phyloP scores from a whole-genome alignment of 202 grass and related monocot genomes.

The Brachypodium distachyon region DNA sequence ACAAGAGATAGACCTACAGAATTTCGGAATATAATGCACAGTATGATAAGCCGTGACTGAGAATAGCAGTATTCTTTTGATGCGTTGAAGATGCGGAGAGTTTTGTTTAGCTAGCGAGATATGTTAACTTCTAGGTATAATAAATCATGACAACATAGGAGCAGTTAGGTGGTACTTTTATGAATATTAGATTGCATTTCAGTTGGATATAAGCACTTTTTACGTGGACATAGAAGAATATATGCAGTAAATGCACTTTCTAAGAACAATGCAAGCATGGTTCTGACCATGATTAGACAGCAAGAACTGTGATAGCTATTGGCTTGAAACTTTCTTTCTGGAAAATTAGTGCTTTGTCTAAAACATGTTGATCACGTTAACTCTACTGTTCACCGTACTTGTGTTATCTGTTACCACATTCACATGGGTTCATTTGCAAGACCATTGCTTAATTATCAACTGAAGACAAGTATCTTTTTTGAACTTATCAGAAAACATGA shows the following conservation, averaged over 20 bases:
- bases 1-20: not conserved
- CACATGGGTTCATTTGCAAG: not conserved
- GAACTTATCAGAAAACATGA: not conserved
- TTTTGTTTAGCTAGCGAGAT: not conserved
- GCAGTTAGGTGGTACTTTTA: not conserved
- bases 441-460: not conserved
- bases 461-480: not conserved
- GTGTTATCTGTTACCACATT: not conserved
- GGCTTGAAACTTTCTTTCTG: not conserved
- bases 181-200: not conserved
- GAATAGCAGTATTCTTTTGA: not conserved
- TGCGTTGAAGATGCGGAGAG: not conserved
- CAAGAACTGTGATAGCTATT: not conserved
- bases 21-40: not conserved
- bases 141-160: not conserved
- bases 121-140: not conserved
- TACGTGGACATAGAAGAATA: not conserved
- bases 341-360: not conserved
- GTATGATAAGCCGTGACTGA: not conserved
- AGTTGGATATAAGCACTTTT: not conserved
- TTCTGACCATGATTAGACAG: not conserved
- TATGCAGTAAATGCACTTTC: not conserved
- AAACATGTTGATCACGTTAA: not conserved
- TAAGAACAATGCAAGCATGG: not conserved
- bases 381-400: not conserved